A percentile compares a stretch with the other conserved stretches of the same genome.
Evolutionary conservation across 768 basidiomycete species (phyloP).

Genomic region (Lyophyllum shimeji): DNA sequence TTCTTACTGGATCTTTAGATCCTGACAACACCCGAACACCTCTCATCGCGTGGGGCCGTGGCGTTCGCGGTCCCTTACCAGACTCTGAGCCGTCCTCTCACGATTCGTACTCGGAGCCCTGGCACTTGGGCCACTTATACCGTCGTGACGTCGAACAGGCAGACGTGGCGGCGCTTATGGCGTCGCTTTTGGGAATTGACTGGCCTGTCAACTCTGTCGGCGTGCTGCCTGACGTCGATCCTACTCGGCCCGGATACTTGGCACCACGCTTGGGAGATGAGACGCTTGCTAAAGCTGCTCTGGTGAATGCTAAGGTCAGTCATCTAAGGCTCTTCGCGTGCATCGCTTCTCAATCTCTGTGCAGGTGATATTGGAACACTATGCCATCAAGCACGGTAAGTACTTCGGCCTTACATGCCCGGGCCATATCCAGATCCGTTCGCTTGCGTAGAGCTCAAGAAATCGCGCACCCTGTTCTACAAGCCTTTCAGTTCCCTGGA

Average conservation of each 20-base stretch:
- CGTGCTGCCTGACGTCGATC: conserved; percentile 74
- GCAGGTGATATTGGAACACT: conserved; percentile 74
- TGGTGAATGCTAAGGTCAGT: conserved; percentile 64
- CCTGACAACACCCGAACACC: conserved; percentile 89
- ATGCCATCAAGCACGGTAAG: conserved; percentile 73
- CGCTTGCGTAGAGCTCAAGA: conserved; percentile 53
- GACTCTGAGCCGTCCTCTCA: conserved; percentile 60
- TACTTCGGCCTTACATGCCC: background rate
- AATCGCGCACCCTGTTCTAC: conserved; percentile 56
- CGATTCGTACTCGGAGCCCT: conserved; percentile 66
- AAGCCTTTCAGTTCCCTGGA: conserved; percentile 57
- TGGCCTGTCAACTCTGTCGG: conserved; percentile 87
- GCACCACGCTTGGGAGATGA: conserved; percentile 43
- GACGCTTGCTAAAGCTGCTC: conserved; percentile 49
- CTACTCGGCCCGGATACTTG: conserved; percentile 58
- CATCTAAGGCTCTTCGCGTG: background rate
- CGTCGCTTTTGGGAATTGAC: conserved; percentile 64
- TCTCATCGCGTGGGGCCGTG: conserved; percentile 79
- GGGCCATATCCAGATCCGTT: background rate
- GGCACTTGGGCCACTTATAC: conserved; percentile 56
- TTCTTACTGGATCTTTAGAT: conserved; percentile 42
- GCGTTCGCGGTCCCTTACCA: conserved; percentile 67
- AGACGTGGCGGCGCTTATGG: conserved; percentile 78
- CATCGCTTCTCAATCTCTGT: background rate
- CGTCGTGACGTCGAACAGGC: conserved; percentile 83